Evolutionary conservation across 2,329 filamentous ascomycete genomes (phyloP), one percentile per base, ranked within the genome.

Genomic region (Dothiorella sarmentorum): DNA sequence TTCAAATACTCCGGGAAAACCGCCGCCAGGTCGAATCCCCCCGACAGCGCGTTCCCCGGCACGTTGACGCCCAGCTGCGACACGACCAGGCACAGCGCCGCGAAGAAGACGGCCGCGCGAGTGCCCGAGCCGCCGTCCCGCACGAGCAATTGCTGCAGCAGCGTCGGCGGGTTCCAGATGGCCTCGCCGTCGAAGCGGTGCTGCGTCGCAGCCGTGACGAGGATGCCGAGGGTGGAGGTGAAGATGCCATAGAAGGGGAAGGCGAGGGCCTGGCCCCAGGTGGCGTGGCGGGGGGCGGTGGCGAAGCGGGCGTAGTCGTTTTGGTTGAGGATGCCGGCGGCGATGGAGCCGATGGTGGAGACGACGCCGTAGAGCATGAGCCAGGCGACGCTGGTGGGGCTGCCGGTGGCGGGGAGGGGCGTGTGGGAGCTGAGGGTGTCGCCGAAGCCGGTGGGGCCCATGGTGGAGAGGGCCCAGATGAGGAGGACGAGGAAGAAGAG

Each of bases 281-380:
- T 67, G 2, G 73, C 73, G 40, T 73, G 64, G 3, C 63, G 61
- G 0, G 73, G 72, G 2, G 61, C 61, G 20, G 60, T 67, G 0
- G 74, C 66, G 60, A 78, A 79, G 6, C 77, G 72, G 2, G 75
- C 72, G 63, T 74, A 79, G 65, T 80, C 77, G 22, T 40, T 53
- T 22, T 59, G 52, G 38, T 52, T 61, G 3, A 59, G 26, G 15
- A 61, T 47, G 3, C 58, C 58, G 9, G 49, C 58, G 15, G 61
- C 52, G 11, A 58, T 60, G 42, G 27, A 26, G 11, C 61, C 61
- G n/a, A 61, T 57, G 10, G 73, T 70, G 0, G 72, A 73, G 10
- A 73, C 76, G 45, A 78, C 70, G 7, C 74, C 75, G 3, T 70
- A 26, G 68, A 65, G 73, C 73, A 76, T 72, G 4, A 75, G 58